Conservation (phyloP, 2,329 filamentous ascomycete species). For the Neopestalotiopsis clavispora region DNA sequence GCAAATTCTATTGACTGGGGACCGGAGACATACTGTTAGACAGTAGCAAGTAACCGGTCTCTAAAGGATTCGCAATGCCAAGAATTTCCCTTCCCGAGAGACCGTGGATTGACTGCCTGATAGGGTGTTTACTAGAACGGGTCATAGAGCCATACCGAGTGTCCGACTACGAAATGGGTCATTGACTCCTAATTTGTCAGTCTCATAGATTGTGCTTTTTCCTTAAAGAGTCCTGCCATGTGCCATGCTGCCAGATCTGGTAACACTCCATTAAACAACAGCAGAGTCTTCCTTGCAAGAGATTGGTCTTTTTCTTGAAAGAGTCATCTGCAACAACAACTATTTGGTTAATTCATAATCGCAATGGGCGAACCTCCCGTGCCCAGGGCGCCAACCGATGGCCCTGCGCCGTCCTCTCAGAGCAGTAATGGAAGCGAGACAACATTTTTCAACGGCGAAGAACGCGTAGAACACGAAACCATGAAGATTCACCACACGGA, state of each 20-base stretch:
- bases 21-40: not conserved
- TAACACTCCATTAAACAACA: not conserved
- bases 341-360: not conserved
- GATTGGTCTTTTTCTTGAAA: not conserved
- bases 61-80: not conserved
- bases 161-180: not conserved
- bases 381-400: not conserved
- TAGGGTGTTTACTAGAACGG: not conserved
- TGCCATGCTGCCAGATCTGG: not conserved
- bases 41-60: not conserved
- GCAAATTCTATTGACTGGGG: not conserved
- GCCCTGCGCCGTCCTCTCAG: not conserved
- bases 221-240: not conserved
- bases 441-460: not conserved
- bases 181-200: not conserved
- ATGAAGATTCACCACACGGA: not conserved
- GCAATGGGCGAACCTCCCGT: not conserved
- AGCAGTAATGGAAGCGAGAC: not conserved
- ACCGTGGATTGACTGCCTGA: not conserved
- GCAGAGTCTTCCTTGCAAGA: not conserved
- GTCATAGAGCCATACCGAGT: not conserved
- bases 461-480: not conserved
- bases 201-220: not conserved
- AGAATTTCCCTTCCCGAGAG: not conserved
- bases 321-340: not conserved